Evolutionary conservation across 2,329 filamentous ascomycete genomes (phyloP).

Genomic region (Sporothrix sp.): DNA sequence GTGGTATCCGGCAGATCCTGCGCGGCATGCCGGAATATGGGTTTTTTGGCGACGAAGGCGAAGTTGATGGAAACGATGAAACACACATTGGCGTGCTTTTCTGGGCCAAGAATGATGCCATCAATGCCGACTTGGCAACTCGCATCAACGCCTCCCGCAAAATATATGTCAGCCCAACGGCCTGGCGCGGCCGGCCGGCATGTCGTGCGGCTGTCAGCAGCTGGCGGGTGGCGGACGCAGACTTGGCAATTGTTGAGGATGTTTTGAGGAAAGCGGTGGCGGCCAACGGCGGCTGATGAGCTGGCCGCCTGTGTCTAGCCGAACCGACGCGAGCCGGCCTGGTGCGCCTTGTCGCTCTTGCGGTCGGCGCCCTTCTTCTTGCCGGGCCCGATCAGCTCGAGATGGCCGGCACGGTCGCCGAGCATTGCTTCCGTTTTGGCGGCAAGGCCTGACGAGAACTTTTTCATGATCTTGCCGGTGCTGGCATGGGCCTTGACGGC

Average conservation of each 20-base stretch:
- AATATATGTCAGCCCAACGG: slow-evolving; percentile 76
- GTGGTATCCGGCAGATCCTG: slow-evolving; percentile 56
- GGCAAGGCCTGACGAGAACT: slow-evolving; percentile 45
- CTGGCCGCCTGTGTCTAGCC: slow-evolving; percentile 28
- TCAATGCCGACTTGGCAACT: slow-evolving; percentile 59
- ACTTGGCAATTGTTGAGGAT: slow-evolving; percentile 53
- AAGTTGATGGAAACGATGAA: slow-evolving; percentile 32
- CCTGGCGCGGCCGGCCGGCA: slow-evolving; percentile 64
- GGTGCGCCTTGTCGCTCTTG: slow-evolving; percentile 19
- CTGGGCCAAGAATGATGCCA: slow-evolving; percentile 51
- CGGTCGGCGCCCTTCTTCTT: slow-evolving; percentile 31
- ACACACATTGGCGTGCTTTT: slow-evolving; percentile 67
- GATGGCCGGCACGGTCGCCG: slow-evolving; percentile 48
- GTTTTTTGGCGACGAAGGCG: slow-evolving; percentile 42
- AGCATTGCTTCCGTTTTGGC: slow-evolving; percentile 48
- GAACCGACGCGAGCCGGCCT: slow-evolving; percentile 46
- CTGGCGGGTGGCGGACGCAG: slow-evolving; percentile 66
- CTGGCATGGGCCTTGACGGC: slow-evolving; percentile 27
- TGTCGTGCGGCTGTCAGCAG: slow-evolving; percentile 79
- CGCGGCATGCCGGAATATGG: slow-evolving; percentile 52
- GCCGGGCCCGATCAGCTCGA: slow-evolving; percentile 49
- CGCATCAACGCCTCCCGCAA: slow-evolving; percentile 63
- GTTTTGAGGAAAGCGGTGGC: slow-evolving; percentile 37
- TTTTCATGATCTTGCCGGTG: slow-evolving; percentile 44
- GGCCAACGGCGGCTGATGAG: background rate